Percentiles rank a stretch among this genome's conserved stretches.
phyloP scores from a whole-genome alignment of 202 grass and related monocot genomes.

The Panicum hallii region DNA sequence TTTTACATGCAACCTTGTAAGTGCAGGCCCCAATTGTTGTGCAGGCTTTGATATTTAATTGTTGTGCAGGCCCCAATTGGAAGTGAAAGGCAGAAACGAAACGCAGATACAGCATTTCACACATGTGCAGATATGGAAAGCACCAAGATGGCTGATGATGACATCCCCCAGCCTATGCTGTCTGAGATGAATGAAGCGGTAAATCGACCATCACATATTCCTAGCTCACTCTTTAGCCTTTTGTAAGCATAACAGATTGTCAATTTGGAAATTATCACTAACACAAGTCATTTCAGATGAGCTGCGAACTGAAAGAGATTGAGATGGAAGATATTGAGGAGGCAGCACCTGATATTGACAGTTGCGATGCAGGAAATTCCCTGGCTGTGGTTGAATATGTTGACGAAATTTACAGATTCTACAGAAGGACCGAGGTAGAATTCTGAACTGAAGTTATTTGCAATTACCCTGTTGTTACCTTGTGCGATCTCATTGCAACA shows the following conservation, averaged over 20 bases:
- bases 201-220: constrained; percentile 5
- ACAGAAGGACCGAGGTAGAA: constrained; percentile 69
- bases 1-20: not conserved
- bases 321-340: constrained; percentile 79
- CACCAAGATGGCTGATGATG: constrained; percentile 49
- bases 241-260: not conserved
- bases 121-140: constrained; percentile 56
- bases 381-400: constrained; percentile 82
- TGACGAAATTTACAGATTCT: constrained; percentile 75
- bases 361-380: constrained; percentile 63
- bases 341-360: constrained; percentile 72
- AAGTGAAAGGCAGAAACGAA: constrained; percentile 65
- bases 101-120: constrained; percentile 40
- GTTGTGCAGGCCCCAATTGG: constrained; percentile 53
- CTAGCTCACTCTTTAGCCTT: not conserved
- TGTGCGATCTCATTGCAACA: constrained; percentile 24
- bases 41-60: constrained; percentile 9
- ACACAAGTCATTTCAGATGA: constrained; percentile 48
- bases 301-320: constrained; percentile 60
- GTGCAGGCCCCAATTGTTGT: constrained; percentile 52
- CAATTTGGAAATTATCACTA: not conserved
- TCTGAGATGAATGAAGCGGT: constrained; percentile 66
- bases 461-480: not conserved
- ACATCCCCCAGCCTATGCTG: constrained; percentile 43
- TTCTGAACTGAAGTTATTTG: constrained; percentile 17